These are phyloP conservation scores for Amanita subjunquillea DNA, from an alignment of 768 basidiomycete genomes.

Conservation along the genomic window DNA sequence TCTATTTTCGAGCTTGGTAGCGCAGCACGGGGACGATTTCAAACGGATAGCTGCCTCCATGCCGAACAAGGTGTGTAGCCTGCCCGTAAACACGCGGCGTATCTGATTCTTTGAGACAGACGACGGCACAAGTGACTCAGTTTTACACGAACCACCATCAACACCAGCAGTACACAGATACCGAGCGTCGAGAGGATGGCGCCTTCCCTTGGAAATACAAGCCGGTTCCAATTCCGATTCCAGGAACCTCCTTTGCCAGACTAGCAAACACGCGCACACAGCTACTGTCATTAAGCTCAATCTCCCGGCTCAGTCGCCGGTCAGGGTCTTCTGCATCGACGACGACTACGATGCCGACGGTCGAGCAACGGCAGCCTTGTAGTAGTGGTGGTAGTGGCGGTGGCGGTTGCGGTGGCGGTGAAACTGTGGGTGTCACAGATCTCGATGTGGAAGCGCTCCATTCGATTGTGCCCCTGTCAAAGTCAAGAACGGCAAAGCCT, in stretches of 20 bases:
- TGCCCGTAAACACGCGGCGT: neutral
- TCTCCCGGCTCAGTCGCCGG: neutral
- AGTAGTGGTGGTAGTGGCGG: no score
- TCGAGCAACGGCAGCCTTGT: neutral
- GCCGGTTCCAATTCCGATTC: neutral
- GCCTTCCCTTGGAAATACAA: slow-evolving; percentile 16
- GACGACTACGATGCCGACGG: neutral
- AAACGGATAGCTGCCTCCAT: slow-evolving; percentile 60
- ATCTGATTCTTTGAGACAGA: slow-evolving; percentile 22
- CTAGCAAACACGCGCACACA: no score
- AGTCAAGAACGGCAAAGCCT: no score
- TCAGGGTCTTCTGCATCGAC: neutral
- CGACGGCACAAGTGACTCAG: slow-evolving; percentile 42
- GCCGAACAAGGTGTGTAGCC: slow-evolving; percentile 41
- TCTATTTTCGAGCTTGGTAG: slow-evolving; percentile 44
- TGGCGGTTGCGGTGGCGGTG: no score
- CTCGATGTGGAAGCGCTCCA: no score
- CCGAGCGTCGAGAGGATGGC: slow-evolving; percentile 22
- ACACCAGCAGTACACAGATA: slow-evolving; percentile 7
- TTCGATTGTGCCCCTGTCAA: no score
- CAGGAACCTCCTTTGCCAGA: no score
- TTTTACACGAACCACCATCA: slow-evolving; percentile 36
- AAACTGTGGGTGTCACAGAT: no score
- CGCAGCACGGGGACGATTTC: slow-evolving; percentile 57
- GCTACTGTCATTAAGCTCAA: no score